Conservation (phyloP, 2,329 filamentous ascomycete species). For the Penicillium sp. region DNA sequence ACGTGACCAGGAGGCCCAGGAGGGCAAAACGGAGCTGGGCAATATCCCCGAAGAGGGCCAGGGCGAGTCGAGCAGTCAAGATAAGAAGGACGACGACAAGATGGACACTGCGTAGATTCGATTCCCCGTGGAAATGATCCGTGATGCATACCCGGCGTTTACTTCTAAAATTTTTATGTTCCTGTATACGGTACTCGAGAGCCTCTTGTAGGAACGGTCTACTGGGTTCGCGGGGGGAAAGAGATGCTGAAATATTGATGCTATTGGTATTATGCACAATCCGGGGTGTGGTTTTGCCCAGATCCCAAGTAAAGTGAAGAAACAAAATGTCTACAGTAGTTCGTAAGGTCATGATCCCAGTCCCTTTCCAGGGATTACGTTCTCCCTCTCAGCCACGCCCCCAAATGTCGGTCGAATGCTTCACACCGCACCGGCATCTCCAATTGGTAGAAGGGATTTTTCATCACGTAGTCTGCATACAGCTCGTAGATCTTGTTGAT, state of each 20-base stretch:
- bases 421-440: slow-evolving; percentile 98
- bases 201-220: slow-evolving; percentile 8
- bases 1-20: slow-evolving; percentile 68
- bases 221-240: slow-evolving; percentile 12
- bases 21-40: slow-evolving; percentile 74
- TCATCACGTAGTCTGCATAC: slow-evolving; percentile 97
- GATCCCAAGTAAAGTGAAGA: slow-evolving; percentile 7
- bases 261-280: slow-evolving; percentile 23
- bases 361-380: slow-evolving; percentile 36
- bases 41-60: slow-evolving; percentile 76
- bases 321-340: slow-evolving; percentile 18
- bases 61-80: slow-evolving; percentile 62
- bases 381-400: slow-evolving; percentile 70
- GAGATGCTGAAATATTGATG: slow-evolving; percentile 21
- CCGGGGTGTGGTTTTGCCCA: slow-evolving; percentile 1
- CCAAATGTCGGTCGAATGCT: slow-evolving; percentile 84
- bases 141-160: slow-evolving; percentile 42
- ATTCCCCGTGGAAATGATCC: slow-evolving; percentile 25
- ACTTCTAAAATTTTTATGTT: slow-evolving; percentile 12
- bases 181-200: slow-evolving; percentile 20
- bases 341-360: slow-evolving; percentile 22
- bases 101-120: slow-evolving; percentile 78
- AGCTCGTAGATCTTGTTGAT: slow-evolving; percentile 87
- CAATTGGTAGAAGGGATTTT: slow-evolving; percentile 97
- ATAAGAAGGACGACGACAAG: slow-evolving; percentile 65